Percentiles rank a stretch among this genome's conserved stretches.
phyloP scores from a whole-genome alignment of 805 yeast genomes.

The Wickerhamomyces silvicola region DNA sequence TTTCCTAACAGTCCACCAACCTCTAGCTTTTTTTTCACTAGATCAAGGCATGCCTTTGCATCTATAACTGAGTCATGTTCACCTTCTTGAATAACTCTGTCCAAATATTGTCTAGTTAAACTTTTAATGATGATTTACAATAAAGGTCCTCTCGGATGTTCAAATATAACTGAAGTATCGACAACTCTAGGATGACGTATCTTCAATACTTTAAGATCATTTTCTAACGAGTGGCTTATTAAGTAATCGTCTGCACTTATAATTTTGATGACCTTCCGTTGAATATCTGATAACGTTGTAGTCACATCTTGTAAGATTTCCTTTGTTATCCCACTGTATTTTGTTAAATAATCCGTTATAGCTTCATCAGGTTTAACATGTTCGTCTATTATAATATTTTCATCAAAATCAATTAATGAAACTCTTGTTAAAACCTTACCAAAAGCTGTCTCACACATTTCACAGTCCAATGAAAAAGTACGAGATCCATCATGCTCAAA shows the following conservation, averaged over 20 bases:
- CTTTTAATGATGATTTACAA: constrained; percentile 69
- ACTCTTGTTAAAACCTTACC: constrained; percentile 73
- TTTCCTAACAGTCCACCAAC: constrained; percentile 67
- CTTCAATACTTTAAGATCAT: constrained; percentile 67
- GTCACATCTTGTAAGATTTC: constrained; percentile 57
- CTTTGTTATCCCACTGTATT: constrained; percentile 81
- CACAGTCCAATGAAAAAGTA: constrained; percentile 86
- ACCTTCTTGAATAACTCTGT: constrained; percentile 60
- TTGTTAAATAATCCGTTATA: constrained; percentile 76
- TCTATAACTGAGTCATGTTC: constrained; percentile 85
- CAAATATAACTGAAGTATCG: constrained; percentile 73
- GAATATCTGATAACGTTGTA: constrained; percentile 63
- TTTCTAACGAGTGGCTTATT: constrained; percentile 87
- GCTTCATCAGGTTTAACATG: constrained; percentile 71
- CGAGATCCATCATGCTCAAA: constrained; percentile 55
- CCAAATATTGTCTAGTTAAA: constrained; percentile 53
- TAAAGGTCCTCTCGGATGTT: constrained; percentile 82
- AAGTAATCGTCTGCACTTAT: constrained; percentile 56
- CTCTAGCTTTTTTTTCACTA: constrained; percentile 60
- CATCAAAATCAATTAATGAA: constrained; percentile 62
- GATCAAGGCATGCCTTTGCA: constrained; percentile 70
- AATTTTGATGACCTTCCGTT: constrained; percentile 40
- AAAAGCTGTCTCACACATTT: constrained; percentile 66
- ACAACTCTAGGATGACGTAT: constrained; percentile 68
- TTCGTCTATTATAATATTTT: constrained; percentile 58